These are phyloP conservation scores for Senna tora DNA, from an alignment of 306 rosid species.

Conservation along the genomic window DNA sequence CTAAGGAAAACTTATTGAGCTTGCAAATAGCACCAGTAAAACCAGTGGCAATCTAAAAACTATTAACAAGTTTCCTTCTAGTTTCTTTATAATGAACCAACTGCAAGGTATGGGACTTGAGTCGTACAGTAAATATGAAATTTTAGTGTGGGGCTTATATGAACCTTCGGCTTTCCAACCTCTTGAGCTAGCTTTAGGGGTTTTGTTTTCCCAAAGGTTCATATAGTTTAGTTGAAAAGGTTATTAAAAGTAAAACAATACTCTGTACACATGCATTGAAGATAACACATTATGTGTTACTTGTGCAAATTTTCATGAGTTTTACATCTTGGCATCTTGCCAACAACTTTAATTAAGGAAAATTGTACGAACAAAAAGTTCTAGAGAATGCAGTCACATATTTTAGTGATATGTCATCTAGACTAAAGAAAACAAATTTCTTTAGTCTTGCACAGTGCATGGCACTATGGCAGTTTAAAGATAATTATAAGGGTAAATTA, in stretches of 20 bases:
- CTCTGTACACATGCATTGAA: background rate
- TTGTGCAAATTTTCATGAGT: background rate
- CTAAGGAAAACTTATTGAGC: background rate
- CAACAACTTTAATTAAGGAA: background rate
- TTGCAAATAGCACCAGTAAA: constrained; percentile 18
- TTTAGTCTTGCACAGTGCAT: background rate
- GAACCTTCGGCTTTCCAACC: background rate
- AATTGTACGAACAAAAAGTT: background rate
- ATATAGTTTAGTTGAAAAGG: background rate
- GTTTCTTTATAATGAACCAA: background rate
- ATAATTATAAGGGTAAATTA: too few relatives aligned
- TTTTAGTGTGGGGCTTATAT: background rate
- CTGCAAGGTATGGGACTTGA: background rate
- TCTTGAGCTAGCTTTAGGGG: background rate
- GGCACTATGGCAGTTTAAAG: constrained; percentile 1
- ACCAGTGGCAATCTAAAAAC: constrained; percentile 12
- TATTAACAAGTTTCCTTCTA: background rate
- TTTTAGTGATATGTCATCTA: constrained; percentile 1
- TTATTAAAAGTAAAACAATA: constrained; percentile 1
- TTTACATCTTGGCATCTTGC: background rate
- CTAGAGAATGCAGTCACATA: background rate
- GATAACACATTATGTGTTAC: background rate
- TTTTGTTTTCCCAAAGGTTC: background rate
- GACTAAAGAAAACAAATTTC: constrained; percentile 1
- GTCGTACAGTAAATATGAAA: background rate